Evolutionary conservation across 2,329 filamentous ascomycete species (phyloP), one percentile per base, ranked within the genome.

Genomic region (Sporothrix variecibatus): DNA sequence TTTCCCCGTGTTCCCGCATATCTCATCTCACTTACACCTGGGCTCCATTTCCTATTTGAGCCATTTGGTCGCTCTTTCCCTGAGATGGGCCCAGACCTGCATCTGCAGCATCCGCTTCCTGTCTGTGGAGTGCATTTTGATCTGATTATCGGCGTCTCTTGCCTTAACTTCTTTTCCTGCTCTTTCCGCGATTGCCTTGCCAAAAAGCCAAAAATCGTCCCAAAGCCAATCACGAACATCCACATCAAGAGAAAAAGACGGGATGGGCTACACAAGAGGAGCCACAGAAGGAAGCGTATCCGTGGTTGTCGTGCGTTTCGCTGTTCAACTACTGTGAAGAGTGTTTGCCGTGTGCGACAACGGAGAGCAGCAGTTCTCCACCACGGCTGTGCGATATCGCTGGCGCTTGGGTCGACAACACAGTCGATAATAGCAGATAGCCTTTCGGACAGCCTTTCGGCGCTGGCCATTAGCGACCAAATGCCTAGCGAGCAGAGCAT

Each of bases 381-480:
- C 72, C 74, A 73, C 65, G 71, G 40, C 60, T 34, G 38, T 72
- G 74, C 74, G 74, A 75, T 75, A 74, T 75, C 74, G 74, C 72
- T 74, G 34, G 34, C 60, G 67, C 67, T 69, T 69, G 46, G 20
- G 20, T 5, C 12, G 20, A 8, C 31, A 23, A 17, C 26, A 31
- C 26, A 60, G 43, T 20, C 15, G 15, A 60, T 31, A 60, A 23
- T 12, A 28, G 53, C 53, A 58, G 53, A 17, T 26, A 23, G 51
- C 26, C 28, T 26, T 15, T 17, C 28, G 26, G 23, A 34, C 23
- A 31, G 43, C 40, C 43, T 34, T 68, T 31, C 20, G 46, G 28
- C 67, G 26, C 46, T 34, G 28, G 67, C 28, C 46, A 23, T 15
- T 43, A 67, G n/a, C 26, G 8, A 28, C 43, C 20, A 34, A 53